Conservation (phyloP, 2,329 filamentous ascomycete genomes). For the Paraconiothyrium sp. region DNA sequence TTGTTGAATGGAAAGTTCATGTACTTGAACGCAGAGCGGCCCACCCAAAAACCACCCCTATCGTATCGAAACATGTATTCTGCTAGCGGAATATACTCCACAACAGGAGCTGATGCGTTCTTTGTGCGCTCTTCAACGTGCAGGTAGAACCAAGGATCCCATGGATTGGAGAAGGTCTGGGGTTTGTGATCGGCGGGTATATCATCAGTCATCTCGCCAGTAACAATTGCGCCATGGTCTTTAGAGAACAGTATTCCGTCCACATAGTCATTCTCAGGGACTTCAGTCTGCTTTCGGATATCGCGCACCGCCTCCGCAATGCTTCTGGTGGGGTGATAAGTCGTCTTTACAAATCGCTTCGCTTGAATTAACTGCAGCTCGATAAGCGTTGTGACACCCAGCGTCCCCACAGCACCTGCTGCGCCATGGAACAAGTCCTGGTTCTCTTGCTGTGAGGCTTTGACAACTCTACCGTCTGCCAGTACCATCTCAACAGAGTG, state of each 20-base stretch:
- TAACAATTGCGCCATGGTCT: conserved; percentile 55
- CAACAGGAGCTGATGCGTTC: conserved; percentile 42
- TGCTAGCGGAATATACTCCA: conserved; percentile 67
- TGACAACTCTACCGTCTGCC: conserved; percentile 66
- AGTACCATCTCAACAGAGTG: conserved; percentile 72
- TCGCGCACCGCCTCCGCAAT: conserved; percentile 55
- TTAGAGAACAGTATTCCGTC: conserved; percentile 61
- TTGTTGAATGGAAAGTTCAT: conserved; percentile 72
- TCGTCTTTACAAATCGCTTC: conserved; percentile 59
- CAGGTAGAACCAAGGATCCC: conserved; percentile 63
- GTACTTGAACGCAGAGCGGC: conserved; percentile 69
- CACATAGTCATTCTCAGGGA: conserved; percentile 56
- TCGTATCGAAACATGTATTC: conserved; percentile 79
- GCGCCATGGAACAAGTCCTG: conserved; percentile 71
- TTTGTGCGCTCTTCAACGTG: conserved; percentile 55
- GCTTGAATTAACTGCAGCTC: conserved; percentile 59
- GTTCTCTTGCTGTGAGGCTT: conserved; percentile 63
- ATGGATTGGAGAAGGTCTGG: conserved; percentile 53
- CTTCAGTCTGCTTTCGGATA: conserved; percentile 49
- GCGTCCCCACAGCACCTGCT: conserved; percentile 71
- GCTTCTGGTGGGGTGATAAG: conserved; percentile 56
- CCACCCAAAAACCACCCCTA: conserved; percentile 75
- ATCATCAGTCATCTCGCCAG: conserved; percentile 54
- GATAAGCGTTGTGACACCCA: conserved; percentile 71
- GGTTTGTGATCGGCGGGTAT: conserved; percentile 38